Evolutionary conservation across 352 stramenopile species (phyloP).

Genomic region (Globisporangium acanthophoron): DNA sequence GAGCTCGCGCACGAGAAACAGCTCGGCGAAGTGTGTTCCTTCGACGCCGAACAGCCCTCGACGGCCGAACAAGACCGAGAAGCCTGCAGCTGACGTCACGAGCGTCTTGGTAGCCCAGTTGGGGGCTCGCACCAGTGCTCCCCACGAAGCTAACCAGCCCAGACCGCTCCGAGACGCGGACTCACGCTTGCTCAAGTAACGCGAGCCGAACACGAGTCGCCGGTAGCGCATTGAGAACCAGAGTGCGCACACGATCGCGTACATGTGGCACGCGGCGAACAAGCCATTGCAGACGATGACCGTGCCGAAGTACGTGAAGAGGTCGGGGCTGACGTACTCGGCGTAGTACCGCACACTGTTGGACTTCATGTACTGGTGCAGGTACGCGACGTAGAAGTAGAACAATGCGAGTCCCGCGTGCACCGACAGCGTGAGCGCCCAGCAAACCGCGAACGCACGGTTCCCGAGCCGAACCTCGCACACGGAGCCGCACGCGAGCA

Average conservation of each 20-base stretch:
- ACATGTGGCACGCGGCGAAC: background rate
- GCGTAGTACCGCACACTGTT: background rate
- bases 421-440: background rate
- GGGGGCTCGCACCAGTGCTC: background rate
- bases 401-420: constrained; percentile 5
- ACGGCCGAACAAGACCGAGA: constrained; percentile 1
- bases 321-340: background rate
- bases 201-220: constrained; percentile 1
- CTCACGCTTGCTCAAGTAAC: too few relatives aligned
- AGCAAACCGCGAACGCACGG: background rate
- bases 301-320: constrained; percentile 1
- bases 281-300: background rate
- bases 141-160: too few relatives aligned
- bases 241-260: constrained; percentile 2
- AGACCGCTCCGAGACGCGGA: too few relatives aligned
- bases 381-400: constrained; percentile 4
- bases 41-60: constrained; percentile 7
- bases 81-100: background rate
- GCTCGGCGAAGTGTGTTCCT: background rate
- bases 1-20: constrained; percentile 7
- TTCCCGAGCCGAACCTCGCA: background rate
- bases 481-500: background rate
- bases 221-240: constrained; percentile 3
- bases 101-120: background rate
- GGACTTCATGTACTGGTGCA: constrained; percentile 4